phyloP scores from a whole-genome alignment of 306 rosid species.

The Ammopiptanthus mongolicus region DNA sequence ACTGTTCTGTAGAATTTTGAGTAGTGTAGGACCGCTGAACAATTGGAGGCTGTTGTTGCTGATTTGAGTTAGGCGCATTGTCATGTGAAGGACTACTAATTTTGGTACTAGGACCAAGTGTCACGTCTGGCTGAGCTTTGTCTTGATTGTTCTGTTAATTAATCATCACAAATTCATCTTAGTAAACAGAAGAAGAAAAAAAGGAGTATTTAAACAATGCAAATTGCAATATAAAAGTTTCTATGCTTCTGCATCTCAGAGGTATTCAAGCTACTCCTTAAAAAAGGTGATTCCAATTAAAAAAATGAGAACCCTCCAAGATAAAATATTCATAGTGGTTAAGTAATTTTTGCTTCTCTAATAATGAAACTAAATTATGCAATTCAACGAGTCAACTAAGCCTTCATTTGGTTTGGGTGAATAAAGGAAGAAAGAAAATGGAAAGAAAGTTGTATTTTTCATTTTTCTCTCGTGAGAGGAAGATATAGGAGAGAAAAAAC shows the following conservation, averaged over 20 bases:
- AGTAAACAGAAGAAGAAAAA: background rate
- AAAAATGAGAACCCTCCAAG: background rate
- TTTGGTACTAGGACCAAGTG: background rate
- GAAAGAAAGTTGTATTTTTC: no score
- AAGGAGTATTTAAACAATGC: background rate
- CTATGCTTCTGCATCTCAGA: background rate
- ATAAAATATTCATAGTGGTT: background rate
- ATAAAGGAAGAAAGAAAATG: no score
- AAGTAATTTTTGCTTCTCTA: background rate
- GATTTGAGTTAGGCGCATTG: slow-evolving; percentile 14
- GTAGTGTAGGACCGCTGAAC: slow-evolving; percentile 25
- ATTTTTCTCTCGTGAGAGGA: no score
- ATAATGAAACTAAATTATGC: background rate
- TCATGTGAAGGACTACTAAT: slow-evolving; percentile 13
- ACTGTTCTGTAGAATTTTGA: slow-evolving; percentile 31
- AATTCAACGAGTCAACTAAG: background rate
- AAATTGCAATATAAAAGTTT: background rate
- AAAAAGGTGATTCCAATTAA: background rate
- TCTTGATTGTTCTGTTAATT: slow-evolving; percentile 36
- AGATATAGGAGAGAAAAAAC: no score
- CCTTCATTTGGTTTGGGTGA: no score
- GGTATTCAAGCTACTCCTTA: background rate
- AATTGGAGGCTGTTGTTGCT: slow-evolving; percentile 23
- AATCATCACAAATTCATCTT: slow-evolving; percentile 16
- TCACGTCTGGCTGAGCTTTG: slow-evolving; percentile 8